phyloP scores from a whole-genome alignment of 2,329 filamentous ascomycete genomes.

The Seiridium cupressi region DNA sequence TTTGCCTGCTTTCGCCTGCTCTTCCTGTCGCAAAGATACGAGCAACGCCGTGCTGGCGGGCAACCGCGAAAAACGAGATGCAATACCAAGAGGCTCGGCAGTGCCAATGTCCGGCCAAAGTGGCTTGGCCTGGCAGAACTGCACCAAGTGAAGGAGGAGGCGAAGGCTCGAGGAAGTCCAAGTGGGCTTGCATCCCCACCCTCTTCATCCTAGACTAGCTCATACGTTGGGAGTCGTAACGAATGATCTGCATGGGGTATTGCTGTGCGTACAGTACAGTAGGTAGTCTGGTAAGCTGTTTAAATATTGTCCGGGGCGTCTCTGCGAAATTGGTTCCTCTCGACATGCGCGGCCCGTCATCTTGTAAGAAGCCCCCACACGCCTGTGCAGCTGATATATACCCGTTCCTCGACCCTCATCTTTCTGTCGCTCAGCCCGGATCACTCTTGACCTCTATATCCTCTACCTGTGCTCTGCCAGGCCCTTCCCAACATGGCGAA shows the following conservation, averaged over 20 bases:
- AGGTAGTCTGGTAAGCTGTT: not conserved
- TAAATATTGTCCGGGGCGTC: not conserved
- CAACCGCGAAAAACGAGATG: too few species aligned
- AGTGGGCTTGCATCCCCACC: not conserved
- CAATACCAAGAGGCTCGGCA: not conserved
- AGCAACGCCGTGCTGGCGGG: too few species aligned
- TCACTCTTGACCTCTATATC: not conserved
- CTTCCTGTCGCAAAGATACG: too few species aligned
- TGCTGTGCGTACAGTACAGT: not conserved
- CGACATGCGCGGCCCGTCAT: not conserved
- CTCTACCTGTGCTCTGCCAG: too few species aligned
- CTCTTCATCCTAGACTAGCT: not conserved
- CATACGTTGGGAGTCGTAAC: not conserved
- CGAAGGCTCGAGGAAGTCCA: not conserved
- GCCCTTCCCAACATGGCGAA: conserved; percentile 16
- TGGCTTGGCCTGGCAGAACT: not conserved
- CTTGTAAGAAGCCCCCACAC: not conserved
- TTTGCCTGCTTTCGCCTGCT: too few species aligned
- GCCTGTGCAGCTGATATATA: not conserved
- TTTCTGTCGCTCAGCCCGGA: not conserved
- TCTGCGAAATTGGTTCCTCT: not conserved
- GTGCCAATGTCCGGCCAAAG: not conserved
- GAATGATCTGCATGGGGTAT: not conserved
- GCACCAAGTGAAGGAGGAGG: not conserved
- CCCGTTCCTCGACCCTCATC: not conserved